Percentiles rank a stretch among this genome's conserved stretches.
Evolutionary conservation across 768 basidiomycete species (phyloP).

Genomic region (Clavulina sp.): DNA sequence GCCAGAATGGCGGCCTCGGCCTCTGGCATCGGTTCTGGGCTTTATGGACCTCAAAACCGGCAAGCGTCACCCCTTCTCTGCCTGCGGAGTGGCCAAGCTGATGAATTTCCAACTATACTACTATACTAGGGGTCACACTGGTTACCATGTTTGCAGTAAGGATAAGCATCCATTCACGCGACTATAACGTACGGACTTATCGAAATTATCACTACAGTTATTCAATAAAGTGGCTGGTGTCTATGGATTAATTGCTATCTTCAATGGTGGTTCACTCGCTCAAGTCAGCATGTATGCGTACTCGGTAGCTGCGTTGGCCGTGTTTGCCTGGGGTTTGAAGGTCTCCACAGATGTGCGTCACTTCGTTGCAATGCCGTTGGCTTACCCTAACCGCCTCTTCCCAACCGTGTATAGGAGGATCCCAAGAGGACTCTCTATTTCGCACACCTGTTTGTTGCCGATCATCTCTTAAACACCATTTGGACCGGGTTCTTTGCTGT

Average conservation of each 20-base stretch:
- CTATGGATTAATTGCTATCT: slow-evolving; percentile 83
- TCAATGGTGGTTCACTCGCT: slow-evolving; percentile 66
- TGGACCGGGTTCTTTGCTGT: slow-evolving; percentile 90
- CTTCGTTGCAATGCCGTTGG: slow-evolving; percentile 2
- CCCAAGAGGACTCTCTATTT: slow-evolving; percentile 70
- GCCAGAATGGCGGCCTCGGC: slow-evolving; percentile 52
- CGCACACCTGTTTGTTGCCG: slow-evolving; percentile 80
- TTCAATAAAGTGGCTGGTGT: slow-evolving; percentile 97
- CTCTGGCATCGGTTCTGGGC: slow-evolving; percentile 67
- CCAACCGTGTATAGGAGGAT: slow-evolving; percentile 47
- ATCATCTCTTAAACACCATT: slow-evolving; percentile 75
- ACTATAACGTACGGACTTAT: slow-evolving; percentile 12
- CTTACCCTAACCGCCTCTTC: neutral
- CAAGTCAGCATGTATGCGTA: slow-evolving; percentile 91
- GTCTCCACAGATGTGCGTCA: slow-evolving; percentile 64
- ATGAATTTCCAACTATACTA: neutral
- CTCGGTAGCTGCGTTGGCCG: slow-evolving; percentile 66
- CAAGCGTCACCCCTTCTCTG: slow-evolving; percentile 10
- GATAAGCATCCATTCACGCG: slow-evolving; percentile 11
- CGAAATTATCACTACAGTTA: slow-evolving; percentile 27
- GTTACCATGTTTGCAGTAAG: slow-evolving; percentile 78
- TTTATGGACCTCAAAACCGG: slow-evolving; percentile 85
- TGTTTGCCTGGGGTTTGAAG: slow-evolving; percentile 71
- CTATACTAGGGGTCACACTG: slow-evolving; percentile 46
- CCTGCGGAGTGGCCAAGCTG: neutral